Evolutionary conservation across 768 basidiomycete genomes (phyloP), one percentile per base, ranked within the genome.

Genomic region (Mrakia hoshinonis): DNA sequence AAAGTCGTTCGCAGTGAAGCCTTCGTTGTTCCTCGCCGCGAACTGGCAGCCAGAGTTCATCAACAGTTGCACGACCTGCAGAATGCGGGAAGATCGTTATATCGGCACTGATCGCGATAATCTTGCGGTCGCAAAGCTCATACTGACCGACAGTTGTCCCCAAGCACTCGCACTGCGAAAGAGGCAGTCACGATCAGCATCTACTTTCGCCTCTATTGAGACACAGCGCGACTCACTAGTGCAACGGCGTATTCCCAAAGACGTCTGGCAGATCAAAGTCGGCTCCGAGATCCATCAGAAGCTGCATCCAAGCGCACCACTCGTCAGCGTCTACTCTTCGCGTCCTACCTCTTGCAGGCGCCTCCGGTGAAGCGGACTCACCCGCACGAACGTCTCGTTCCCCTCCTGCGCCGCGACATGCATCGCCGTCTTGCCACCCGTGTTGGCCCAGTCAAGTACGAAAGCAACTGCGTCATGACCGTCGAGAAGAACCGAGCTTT

Each of bases 1-100:
- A 79, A 94, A 96, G 80, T 97, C 94, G 0, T 88, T 87, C 12
- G 94, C 88, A 12, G 90, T 91, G 78, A 92, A 96, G 0, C 92
- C 92, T 73, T 91, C 87, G 72, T 92, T 92, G 78, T 97, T 97
- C 74, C 88, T 85, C 26, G 87, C 87, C 34, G 85, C 82, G 78
- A 86, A 91, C 76, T 88, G 88, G 76, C 91, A 94, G 0, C 94
- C 92, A 72, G 90, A 84, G 78, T 93, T 91, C 72, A 97, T 90
- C 60, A 97, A 83, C 20, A 92, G 80, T 79, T 90, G 90, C 7
- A 95, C 87, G 54, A 91, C 85, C 72, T 73, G 49, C 12, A 31
- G 13, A 20, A 39, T 36, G 31, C 2, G 6, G 4, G 31, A 22
- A 31, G 38, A 51, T 29, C 4, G 52, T 36, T 1, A 26, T 20